Evolutionary conservation across 768 basidiomycete species (phyloP).

Genomic region (Phylloporus scabripes): DNA sequence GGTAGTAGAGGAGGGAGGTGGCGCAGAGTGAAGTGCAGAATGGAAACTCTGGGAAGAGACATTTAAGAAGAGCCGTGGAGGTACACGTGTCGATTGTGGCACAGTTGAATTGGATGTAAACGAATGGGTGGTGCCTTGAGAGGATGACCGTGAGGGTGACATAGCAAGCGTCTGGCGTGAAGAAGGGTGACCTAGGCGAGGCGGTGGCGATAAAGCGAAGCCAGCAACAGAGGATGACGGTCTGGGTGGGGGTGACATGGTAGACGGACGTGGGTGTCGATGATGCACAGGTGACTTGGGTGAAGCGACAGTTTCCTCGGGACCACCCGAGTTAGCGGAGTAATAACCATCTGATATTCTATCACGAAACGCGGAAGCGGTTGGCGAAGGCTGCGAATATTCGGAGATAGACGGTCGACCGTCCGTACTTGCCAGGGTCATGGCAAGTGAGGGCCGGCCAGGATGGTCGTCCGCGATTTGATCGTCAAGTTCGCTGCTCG

Average conservation of each 20-base stretch:
- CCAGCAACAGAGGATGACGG: conserved; percentile 57
- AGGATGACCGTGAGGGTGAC: conserved; percentile 22
- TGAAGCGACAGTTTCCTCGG: conserved; percentile 12
- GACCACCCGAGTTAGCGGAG: conserved; percentile 23
- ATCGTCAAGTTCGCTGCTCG: conserved; percentile 39
- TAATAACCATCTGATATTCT: conserved; percentile 35
- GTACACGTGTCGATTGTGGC: conserved; percentile 15
- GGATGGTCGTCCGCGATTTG: conserved; percentile 23
- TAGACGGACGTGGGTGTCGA: conserved; percentile 19
- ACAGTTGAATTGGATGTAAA: conserved; percentile 26
- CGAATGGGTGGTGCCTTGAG: conserved; percentile 29
- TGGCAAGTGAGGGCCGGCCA: conserved; percentile 43
- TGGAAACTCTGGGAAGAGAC: conserved; percentile 42
- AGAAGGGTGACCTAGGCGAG: conserved; percentile 19
- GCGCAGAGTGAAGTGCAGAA: conserved; percentile 52
- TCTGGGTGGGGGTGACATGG: conserved; percentile 55
- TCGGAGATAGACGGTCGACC: conserved; percentile 55
- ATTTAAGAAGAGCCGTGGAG: conserved; percentile 34
- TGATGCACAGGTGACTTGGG: conserved; percentile 19
- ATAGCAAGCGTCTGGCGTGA: conserved; percentile 15
- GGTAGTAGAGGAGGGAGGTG: conserved; percentile 58
- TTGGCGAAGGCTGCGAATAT: conserved; percentile 68
- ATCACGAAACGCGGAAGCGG: conserved; percentile 76
- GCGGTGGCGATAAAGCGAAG: conserved; percentile 53
- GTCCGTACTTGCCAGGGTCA: conserved; percentile 40